Conservation (phyloP, 2,329 filamentous ascomycete species). For the Mycosphaerelloides madeirae region DNA sequence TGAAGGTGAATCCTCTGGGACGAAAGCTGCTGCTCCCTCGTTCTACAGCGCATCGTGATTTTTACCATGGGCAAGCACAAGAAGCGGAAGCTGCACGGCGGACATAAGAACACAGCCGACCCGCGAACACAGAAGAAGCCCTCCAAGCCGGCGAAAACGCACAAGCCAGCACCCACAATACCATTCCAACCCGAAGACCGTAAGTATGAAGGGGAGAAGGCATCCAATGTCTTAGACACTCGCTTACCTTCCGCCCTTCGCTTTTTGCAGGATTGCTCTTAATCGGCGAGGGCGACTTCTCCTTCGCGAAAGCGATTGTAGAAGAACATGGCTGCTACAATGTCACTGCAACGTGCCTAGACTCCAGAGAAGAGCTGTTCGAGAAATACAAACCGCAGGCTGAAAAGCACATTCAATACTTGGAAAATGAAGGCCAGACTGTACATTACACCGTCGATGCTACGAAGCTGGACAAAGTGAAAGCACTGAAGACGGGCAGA, state of each 20-base stretch:
- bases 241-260: too few species aligned
- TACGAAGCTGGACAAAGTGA: slow-evolving; percentile 51
- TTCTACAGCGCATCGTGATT: too few species aligned
- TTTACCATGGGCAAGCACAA: slow-evolving; percentile 24
- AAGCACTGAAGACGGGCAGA: slow-evolving; percentile 38
- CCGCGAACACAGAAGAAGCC: slow-evolving; percentile 2
- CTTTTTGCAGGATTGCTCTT: slow-evolving; percentile 74
- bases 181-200: slow-evolving; percentile 62
- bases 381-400: slow-evolving; percentile 67
- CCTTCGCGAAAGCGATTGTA: slow-evolving; percentile 65
- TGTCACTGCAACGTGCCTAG: slow-evolving; percentile 66
- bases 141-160: slow-evolving; percentile 4
- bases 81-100: slow-evolving; percentile 21
- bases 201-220: too few species aligned
- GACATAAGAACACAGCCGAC: slow-evolving; percentile 8
- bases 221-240: too few species aligned
- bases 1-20: too few species aligned
- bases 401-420: slow-evolving; percentile 52
- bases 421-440: slow-evolving; percentile 44
- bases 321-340: slow-evolving; percentile 61
- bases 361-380: slow-evolving; percentile 55
- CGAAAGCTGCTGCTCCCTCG: too few species aligned
- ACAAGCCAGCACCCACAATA: slow-evolving; percentile 49
- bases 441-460: slow-evolving; percentile 65
- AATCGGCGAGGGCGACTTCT: slow-evolving; percentile 75